A percentile compares a stretch with the other conserved stretches of the same genome.
phyloP scores from a whole-genome alignment of 306 rosid species.

The Vigna reflexopilosa region DNA sequence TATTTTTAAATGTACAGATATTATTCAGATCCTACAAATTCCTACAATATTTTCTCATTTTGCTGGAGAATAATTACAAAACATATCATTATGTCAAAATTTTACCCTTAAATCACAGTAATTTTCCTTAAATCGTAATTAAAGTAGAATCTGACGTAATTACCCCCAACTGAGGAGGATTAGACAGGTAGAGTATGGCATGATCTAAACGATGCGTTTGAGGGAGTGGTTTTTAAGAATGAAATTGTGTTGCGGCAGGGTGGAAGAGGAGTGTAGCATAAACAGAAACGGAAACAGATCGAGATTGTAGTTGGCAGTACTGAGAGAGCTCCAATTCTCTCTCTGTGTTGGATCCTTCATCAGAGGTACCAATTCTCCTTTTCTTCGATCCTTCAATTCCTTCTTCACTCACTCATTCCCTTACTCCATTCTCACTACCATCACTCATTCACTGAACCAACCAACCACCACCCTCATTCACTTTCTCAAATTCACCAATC shows the following conservation, averaged over 20 bases:
- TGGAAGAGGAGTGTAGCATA: slow-evolving; percentile 13
- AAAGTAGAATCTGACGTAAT: neutral
- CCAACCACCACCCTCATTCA: neutral
- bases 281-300: slow-evolving; percentile 49
- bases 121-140: neutral
- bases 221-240: neutral
- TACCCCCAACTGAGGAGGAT: neutral
- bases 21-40: no score
- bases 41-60: no score
- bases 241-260: neutral
- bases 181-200: neutral
- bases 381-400: slow-evolving; percentile 1
- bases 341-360: slow-evolving; percentile 11
- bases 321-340: slow-evolving; percentile 25
- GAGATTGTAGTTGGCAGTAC: slow-evolving; percentile 36
- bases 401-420: slow-evolving; percentile 1
- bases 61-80: no score
- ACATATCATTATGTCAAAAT: no score
- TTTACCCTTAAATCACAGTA: neutral
- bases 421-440: neutral
- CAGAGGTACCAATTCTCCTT: neutral
- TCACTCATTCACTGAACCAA: neutral
- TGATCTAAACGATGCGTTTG: slow-evolving; percentile 36
- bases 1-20: no score
- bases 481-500: no score